These are phyloP conservation scores for Shiraia sp. DNA, from an alignment of 2,329 filamentous ascomycete genomes.

Conservation along the genomic window DNA sequence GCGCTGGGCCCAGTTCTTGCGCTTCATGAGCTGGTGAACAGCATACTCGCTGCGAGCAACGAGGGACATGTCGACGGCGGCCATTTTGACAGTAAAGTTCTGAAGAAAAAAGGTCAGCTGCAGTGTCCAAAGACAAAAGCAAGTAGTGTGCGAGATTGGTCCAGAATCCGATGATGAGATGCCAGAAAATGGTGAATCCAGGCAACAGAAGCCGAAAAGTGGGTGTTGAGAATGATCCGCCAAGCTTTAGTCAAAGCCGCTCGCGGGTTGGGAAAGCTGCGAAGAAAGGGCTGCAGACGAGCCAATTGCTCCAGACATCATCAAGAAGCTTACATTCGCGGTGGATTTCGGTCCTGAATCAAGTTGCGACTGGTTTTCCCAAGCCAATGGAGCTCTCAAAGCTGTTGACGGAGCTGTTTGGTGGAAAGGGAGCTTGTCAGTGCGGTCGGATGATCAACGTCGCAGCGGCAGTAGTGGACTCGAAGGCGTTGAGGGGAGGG, in stretches of 20 bases:
- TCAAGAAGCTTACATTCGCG: constrained; percentile 39
- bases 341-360: constrained; percentile 21
- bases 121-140: background rate
- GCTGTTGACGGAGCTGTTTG: constrained; percentile 29
- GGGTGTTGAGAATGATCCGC: constrained; percentile 8
- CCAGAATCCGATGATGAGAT: background rate
- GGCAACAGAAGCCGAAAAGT: constrained; percentile 7
- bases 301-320: constrained; percentile 21
- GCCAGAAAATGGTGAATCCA: constrained; percentile 2
- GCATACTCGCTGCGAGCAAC: constrained; percentile 43
- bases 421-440: constrained; percentile 38
- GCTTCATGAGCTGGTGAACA: constrained; percentile 53
- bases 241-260: constrained; percentile 19
- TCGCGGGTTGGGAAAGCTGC: constrained; percentile 10
- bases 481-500: constrained; percentile 27
- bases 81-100: constrained; percentile 40
- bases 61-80: constrained; percentile 43
- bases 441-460: constrained; percentile 27
- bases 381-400: constrained; percentile 20
- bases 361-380: constrained; percentile 16
- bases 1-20: constrained; percentile 60
- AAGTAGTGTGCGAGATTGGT: background rate
- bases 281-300: constrained; percentile 7
- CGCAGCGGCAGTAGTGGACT: constrained; percentile 24
- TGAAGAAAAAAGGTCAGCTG: constrained; percentile 14